Evolutionary conservation across 148 eudicot species (phyloP).

Genomic region (Rhododendron mucronatum): DNA sequence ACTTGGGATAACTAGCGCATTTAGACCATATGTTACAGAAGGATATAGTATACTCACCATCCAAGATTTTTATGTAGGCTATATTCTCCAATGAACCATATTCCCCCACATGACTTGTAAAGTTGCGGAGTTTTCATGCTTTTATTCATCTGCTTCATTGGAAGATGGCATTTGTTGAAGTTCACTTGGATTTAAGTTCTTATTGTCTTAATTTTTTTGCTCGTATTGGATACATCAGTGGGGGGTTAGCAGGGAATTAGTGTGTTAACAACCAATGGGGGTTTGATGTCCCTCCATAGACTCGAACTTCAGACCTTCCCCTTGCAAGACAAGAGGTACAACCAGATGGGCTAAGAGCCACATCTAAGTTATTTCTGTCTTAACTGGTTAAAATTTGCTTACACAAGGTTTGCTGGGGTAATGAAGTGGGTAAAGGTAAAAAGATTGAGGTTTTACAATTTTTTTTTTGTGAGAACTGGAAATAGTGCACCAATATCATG

Average conservation of each 20-base stretch:
- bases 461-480: not conserved
- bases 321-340: not conserved
- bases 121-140: not conserved
- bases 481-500: not conserved
- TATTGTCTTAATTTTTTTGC: not conserved
- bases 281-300: not conserved
- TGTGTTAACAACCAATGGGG: not conserved
- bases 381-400: not conserved
- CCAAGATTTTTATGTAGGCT: not conserved
- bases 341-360: not conserved
- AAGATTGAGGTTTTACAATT: not conserved
- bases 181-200: not conserved
- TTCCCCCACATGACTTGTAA: not conserved
- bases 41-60: not conserved
- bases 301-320: not conserved
- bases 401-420: not conserved
- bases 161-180: not conserved
- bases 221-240: too few species aligned
- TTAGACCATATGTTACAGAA: not conserved
- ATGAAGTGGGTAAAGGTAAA: not conserved
- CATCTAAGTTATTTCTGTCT: not conserved
- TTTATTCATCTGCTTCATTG: not conserved
- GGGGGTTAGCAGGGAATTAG: too few species aligned
- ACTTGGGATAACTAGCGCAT: not conserved
- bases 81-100: not conserved